Conservation (phyloP, 192 early-diverging fungal genomes). For the Phycomyces blakesleeanus region DNA sequence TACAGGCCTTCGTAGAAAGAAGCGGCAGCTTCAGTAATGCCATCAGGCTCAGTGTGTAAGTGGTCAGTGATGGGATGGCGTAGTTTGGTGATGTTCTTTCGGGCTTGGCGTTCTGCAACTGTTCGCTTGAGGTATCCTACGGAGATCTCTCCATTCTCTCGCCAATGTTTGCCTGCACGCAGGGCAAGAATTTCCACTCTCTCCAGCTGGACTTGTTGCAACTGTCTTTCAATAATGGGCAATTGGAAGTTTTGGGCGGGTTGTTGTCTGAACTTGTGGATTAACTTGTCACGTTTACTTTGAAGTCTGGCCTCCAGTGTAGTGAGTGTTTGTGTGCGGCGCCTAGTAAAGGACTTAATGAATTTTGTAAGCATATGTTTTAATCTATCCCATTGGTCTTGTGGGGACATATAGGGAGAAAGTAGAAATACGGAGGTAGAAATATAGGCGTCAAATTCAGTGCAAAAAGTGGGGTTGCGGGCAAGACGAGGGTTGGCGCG, state of each 20-base stretch:
- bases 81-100: background rate
- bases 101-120: background rate
- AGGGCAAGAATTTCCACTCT: background rate
- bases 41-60: background rate
- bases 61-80: background rate
- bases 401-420: background rate
- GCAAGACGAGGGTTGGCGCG: slow-evolving; percentile 11
- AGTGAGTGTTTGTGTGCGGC: too few relatives aligned
- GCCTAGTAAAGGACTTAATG: background rate
- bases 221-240: background rate
- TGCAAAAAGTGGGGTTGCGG: background rate
- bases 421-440: background rate
- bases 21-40: background rate
- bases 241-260: background rate
- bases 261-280: background rate
- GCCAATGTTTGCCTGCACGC: slow-evolving; percentile 6
- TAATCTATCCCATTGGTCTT: slow-evolving; percentile 5
- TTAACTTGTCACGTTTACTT: slow-evolving; percentile 1
- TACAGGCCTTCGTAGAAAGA: slow-evolving; percentile 6
- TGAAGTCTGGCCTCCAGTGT: background rate
- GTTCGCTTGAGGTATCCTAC: slow-evolving; percentile 6
- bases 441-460: background rate
- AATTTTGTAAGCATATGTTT: background rate
- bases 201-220: background rate
- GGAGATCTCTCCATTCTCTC: slow-evolving; percentile 10